Conservation (phyloP, 768 basidiomycete genomes). For the Panaeolus cyanescens region DNA sequence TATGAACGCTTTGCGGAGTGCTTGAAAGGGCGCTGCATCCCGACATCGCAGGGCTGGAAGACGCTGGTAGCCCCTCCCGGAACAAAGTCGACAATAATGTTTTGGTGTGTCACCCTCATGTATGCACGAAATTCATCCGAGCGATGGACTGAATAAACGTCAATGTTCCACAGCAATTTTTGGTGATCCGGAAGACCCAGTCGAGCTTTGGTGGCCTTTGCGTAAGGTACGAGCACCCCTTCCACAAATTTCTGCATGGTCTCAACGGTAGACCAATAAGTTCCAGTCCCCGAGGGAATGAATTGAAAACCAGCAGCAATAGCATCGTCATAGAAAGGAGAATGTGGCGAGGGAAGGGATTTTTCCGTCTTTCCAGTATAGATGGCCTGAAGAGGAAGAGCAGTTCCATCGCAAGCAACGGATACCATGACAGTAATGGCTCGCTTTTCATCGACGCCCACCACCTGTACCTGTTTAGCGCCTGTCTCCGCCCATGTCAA, state of each 20-base stretch:
- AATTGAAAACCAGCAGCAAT: slow-evolving; percentile 22
- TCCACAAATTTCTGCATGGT: slow-evolving; percentile 25
- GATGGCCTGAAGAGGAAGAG: slow-evolving; percentile 36
- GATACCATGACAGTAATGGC: slow-evolving; percentile 36
- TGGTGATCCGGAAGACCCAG: slow-evolving; percentile 7
- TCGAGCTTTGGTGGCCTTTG: background rate
- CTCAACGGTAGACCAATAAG: slow-evolving; percentile 26
- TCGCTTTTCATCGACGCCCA: slow-evolving; percentile 38
- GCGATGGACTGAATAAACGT: slow-evolving; percentile 38
- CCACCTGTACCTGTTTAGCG: slow-evolving; percentile 31
- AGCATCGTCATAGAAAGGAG: slow-evolving; percentile 22
- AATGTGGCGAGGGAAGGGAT: slow-evolving; percentile 17
- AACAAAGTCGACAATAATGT: slow-evolving; percentile 32
- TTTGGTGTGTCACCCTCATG: slow-evolving; percentile 29
- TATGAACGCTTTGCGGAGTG: slow-evolving; percentile 27
- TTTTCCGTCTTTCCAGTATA: slow-evolving; percentile 25
- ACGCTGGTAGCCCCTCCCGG: slow-evolving; percentile 35
- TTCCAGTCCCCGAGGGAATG: slow-evolving; percentile 21
- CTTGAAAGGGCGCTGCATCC: slow-evolving; percentile 40
- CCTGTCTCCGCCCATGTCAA: slow-evolving; percentile 27
- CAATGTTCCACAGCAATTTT: slow-evolving; percentile 23
- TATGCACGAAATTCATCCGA: slow-evolving; percentile 33
- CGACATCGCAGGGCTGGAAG: slow-evolving; percentile 34
- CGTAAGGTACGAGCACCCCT: slow-evolving; percentile 5
- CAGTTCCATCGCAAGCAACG: slow-evolving; percentile 22